Percentiles rank a stretch among this genome's conserved stretches.
phyloP scores from a whole-genome alignment of 176 grass and related monocot genomes.

The Avena insularis region DNA sequence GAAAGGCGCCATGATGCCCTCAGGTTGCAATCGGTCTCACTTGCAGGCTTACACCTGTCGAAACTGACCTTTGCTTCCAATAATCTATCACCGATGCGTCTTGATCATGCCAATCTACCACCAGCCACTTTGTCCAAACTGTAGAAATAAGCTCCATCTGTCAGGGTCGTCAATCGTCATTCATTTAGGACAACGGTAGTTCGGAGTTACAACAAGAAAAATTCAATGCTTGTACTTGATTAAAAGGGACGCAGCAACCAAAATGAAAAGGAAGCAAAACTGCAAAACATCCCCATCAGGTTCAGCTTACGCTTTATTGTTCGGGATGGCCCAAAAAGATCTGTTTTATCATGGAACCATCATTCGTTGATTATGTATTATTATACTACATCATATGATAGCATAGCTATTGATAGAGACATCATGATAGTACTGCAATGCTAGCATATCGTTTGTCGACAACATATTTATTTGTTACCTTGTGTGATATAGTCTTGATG shows the following conservation, averaged over 20 bases:
- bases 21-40: conserved; percentile 32
- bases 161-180: conserved; percentile 40
- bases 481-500: conserved; percentile 2
- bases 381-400: conserved; percentile 31
- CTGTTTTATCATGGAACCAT: conserved; percentile 5
- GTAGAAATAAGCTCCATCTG: conserved; percentile 26
- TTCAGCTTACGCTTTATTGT: conserved; percentile 27
- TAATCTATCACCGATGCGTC: conserved; percentile 3
- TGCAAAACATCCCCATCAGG: conserved; percentile 17
- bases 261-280: conserved; percentile 31
- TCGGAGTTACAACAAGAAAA: conserved; percentile 33
- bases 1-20: conserved; percentile 34
- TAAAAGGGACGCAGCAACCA: conserved; percentile 44
- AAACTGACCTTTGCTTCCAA: conserved; percentile 34
- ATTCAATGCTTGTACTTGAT: conserved; percentile 44
- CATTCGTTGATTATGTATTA: conserved; percentile 13
- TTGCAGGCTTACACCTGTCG: conserved; percentile 42
- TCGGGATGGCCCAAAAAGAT: conserved; percentile 33
- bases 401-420: background rate
- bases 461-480: conserved; percentile 7
- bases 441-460: conserved; percentile 31
- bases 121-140: conserved; percentile 33
- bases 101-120: conserved; percentile 21
- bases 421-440: background rate
- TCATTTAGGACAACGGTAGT: conserved; percentile 39